Evolutionary conservation across 768 basidiomycete genomes (phyloP).

Genomic region (Pisolithus albus): DNA sequence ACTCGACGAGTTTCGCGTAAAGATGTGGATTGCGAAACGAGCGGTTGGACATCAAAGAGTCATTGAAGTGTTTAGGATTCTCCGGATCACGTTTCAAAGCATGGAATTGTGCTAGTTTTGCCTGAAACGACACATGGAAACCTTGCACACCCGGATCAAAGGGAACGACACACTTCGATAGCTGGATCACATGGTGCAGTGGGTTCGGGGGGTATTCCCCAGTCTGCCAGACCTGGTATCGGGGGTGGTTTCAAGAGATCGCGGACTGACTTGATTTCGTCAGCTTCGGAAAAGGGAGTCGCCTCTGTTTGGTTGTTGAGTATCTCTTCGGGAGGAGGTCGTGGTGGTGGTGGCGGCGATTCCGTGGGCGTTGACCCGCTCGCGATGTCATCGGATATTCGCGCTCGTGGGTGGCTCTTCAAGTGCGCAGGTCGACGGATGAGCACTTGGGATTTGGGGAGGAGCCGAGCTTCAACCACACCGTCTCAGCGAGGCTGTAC

Average conservation of each 20-base stretch:
- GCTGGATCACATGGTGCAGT: constrained; percentile 52
- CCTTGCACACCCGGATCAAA: neutral
- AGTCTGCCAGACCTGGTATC: constrained; percentile 59
- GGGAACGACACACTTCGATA: constrained; percentile 42
- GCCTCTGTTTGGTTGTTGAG: constrained; percentile 8
- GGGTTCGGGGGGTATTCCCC: constrained; percentile 67
- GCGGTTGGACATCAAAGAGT: constrained; percentile 86
- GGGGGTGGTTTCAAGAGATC: constrained; percentile 53
- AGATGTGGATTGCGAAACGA: constrained; percentile 95
- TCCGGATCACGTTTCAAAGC: constrained; percentile 54
- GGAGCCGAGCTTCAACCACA: constrained; percentile 30
- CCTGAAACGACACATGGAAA: constrained; percentile 35
- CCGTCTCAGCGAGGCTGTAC: neutral
- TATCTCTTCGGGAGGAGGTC: constrained; percentile 13
- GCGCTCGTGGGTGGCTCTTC: constrained; percentile 45
- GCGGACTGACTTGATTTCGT: constrained; percentile 51
- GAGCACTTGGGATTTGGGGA: constrained; percentile 50
- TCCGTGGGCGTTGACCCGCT: constrained; percentile 11
- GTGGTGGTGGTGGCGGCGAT: constrained; percentile 6
- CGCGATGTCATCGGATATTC: constrained; percentile 41
- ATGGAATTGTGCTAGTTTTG: constrained; percentile 76
- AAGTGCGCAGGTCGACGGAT: constrained; percentile 46
- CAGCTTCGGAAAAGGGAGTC: constrained; percentile 20
- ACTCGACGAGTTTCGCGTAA: constrained; percentile 93
- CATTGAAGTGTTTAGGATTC: constrained; percentile 87